phyloP scores from a whole-genome alignment of 208 protist genomes.

The Herpetomonas tarakana region DNA sequence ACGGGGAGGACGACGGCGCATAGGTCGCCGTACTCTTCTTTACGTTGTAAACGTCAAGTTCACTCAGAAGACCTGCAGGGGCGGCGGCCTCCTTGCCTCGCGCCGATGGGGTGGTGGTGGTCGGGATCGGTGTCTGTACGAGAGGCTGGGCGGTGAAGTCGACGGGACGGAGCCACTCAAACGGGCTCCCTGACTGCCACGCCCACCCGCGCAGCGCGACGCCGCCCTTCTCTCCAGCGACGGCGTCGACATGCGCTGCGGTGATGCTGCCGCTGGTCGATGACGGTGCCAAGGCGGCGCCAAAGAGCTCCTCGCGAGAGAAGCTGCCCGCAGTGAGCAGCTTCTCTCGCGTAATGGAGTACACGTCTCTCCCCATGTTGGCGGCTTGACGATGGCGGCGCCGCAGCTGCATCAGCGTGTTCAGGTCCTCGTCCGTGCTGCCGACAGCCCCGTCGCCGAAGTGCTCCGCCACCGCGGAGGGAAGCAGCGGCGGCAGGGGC shows the following conservation, averaged over 20 bases:
- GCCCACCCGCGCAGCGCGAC: constrained; percentile 1
- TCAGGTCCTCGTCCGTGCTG: constrained; percentile 1
- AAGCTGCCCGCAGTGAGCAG: no score
- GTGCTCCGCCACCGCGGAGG: no score
- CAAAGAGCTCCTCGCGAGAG: no score
- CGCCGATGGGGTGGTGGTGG: no score
- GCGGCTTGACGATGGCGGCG: no score
- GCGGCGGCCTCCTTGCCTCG: no score
- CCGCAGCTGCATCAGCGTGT: background rate
- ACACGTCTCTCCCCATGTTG: no score
- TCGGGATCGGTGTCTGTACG: no score
- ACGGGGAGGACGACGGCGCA: background rate
- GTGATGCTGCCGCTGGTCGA: background rate
- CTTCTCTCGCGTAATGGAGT: no score
- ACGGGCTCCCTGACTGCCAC: constrained; percentile 14
- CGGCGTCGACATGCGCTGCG: background rate
- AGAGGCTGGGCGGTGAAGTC: constrained; percentile 12
- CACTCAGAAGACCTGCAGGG: no score
- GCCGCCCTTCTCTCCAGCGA: constrained; percentile 1
- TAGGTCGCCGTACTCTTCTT: no score
- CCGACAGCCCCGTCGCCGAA: background rate
- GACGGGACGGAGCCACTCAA: constrained; percentile 17
- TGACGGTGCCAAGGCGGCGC: background rate
- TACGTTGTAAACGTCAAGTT: no score
- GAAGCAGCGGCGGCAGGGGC: background rate